Evolutionary conservation across 2,329 filamentous ascomycete species (phyloP), one percentile per base, ranked within the genome.

Genomic region (Aspergillus glaucus): DNA sequence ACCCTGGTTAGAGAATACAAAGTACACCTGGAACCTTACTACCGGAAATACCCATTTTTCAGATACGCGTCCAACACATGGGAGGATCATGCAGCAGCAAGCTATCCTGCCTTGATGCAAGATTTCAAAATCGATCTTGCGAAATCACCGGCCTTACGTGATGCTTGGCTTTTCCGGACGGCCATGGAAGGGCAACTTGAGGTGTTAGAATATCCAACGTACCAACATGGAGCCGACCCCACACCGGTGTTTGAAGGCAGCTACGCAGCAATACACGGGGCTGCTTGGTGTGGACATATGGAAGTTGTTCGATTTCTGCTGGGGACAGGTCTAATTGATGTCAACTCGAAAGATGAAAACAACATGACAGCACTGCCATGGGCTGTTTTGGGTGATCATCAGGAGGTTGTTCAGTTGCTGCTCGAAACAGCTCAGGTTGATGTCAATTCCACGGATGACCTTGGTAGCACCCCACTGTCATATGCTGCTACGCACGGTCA

Each of bases 251-350:
- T 28, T 7, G 26, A 50, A 21, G 44, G 32, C 24, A 53, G 55
- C 5, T 50, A 54, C 17, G 56, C 56, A 19, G 52, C 59, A 6
- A 41, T 63, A 28, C 56, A 53, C 53, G 58, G 50, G 52, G 60
- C 60, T 34, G 58, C 58, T 30, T 43, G 51, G 3, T 55, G 55
- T 41, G 62, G 60, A 2, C 49, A 58, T 22, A 36, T 58, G 17
- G 36, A 52, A 3, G 51, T 59, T 14, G 52, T 56, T 21, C 52
- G 57, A n/a, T 41, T 62, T 21, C 50, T 65, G 10, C 21, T 41
- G 39, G 39, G 12, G 2, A 43, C 41, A 44, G 47, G 45, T 40
- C 9, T 8, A 21, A 9, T 41, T 7, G 9, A 41, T n/a, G 39
- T 17, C 15, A 24, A 41, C 12, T 41, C 39, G 14, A 15, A 41